phyloP scores from a whole-genome alignment of 2,329 filamentous ascomycete genomes.

The Penicillium oxalicum region DNA sequence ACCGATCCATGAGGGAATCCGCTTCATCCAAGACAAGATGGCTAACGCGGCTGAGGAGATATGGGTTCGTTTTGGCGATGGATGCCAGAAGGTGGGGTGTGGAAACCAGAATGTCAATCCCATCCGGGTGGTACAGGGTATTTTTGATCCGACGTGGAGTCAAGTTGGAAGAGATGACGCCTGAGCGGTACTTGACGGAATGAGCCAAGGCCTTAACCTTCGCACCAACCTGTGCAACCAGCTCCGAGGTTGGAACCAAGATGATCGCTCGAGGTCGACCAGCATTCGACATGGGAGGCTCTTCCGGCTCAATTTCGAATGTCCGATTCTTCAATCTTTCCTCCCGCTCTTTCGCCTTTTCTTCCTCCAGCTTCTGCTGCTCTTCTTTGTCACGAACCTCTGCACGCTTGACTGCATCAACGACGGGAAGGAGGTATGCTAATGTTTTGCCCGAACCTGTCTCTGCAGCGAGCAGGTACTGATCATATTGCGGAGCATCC shows the following conservation, averaged over 20 bases:
- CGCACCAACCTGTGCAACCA: constrained; percentile 78
- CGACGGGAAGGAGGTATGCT: constrained; percentile 77
- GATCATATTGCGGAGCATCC: constrained; percentile 47
- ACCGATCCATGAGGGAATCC: constrained; percentile 89
- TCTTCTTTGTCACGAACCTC: constrained; percentile 61
- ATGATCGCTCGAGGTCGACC: constrained; percentile 79
- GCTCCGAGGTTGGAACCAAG: constrained; percentile 84
- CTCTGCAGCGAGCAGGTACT: constrained; percentile 85
- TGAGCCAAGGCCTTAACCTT: constrained; percentile 81
- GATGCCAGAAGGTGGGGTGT: constrained; percentile 86
- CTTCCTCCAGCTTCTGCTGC: constrained; percentile 48
- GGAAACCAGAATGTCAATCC: constrained; percentile 78
- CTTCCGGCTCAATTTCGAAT: constrained; percentile 55
- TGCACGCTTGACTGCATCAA: constrained; percentile 77
- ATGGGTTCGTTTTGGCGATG: constrained; percentile 83
- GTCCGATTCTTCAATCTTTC: constrained; percentile 50
- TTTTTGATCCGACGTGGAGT: constrained; percentile 74
- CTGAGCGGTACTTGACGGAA: constrained; percentile 77
- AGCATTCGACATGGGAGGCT: constrained; percentile 60
- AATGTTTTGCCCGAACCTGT: constrained; percentile 96
- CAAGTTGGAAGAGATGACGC: constrained; percentile 71
- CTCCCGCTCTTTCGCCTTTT: constrained; percentile 51
- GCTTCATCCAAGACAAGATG: constrained; percentile 93
- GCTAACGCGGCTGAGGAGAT: constrained; percentile 82
- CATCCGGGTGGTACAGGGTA: constrained; percentile 71